Evolutionary conservation across 225 moss, liverwort and hornwort genomes (phyloP).

Genomic region (Polytrichum formosum): DNA sequence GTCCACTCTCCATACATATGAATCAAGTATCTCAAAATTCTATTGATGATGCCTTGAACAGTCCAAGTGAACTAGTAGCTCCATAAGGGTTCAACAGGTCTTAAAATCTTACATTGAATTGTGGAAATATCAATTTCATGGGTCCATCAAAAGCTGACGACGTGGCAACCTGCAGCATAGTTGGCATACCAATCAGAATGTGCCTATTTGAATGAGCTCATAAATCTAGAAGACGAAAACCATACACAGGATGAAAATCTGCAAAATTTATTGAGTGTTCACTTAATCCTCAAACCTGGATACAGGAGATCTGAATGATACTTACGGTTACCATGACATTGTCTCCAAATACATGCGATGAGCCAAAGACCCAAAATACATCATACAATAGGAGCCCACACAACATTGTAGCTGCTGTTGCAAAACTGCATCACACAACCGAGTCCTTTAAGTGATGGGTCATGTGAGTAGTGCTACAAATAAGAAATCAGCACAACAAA

Average conservation of each 20-base stretch:
- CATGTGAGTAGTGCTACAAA: too few species aligned
- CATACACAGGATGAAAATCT: too few species aligned
- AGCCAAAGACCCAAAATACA: conserved; percentile 99
- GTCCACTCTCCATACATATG: too few species aligned
- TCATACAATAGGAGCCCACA: conserved; percentile 91
- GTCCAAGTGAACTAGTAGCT: too few species aligned
- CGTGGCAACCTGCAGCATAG: conserved; percentile 76
- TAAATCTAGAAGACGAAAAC: neutral
- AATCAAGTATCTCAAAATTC: too few species aligned
- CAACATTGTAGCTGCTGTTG: conserved; percentile 91
- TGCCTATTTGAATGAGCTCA: neutral
- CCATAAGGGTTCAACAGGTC: too few species aligned
- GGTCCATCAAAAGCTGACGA: conserved; percentile 96
- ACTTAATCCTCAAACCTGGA: too few species aligned
- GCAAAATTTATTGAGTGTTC: too few species aligned
- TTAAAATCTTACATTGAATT: conserved; percentile 50
- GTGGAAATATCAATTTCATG: conserved; percentile 95
- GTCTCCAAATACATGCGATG: conserved; percentile 94
- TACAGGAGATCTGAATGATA: conserved; percentile 1
- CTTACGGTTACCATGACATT: conserved; percentile 98
- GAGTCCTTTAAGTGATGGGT: neutral
- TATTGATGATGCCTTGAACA: too few species aligned
- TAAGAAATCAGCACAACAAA: too few species aligned
- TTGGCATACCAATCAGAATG: neutral
- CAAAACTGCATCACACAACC: conserved; percentile 54